Evolutionary conservation across 805 yeast species (phyloP), one percentile per base, ranked within the genome.

Genomic region (Metschnikowia continentalis): DNA sequence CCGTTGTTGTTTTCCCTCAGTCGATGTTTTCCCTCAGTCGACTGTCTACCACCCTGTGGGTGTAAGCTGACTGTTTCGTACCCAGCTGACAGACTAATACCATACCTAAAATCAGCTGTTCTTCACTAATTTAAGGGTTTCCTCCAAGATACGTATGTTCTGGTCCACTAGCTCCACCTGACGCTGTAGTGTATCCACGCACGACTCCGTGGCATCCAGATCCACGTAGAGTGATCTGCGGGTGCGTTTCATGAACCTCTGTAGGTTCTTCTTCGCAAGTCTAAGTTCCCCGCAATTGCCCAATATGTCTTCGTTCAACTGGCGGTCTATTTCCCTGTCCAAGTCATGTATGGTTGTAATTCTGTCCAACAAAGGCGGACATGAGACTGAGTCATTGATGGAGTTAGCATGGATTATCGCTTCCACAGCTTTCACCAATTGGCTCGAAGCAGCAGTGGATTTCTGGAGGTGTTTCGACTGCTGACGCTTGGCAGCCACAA

Each of bases 91-190:
- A 3, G 32, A 42, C 7, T 42, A 30, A 17, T 26, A n/a, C 17
- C 38, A 22, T n/a, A 5, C 4, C 38, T 6, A 10, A 10, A 22
- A 8, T 33, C 30, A 42, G 37, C 15, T 42, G 4, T 33, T 14
- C 40, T 58, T 55, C 13, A 67, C 53, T 13, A 61, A 42, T 42
- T 52, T 54, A 30, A 77, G 57, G 0, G 90, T 77, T 39, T 72
- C 67, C 61, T 90, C 96, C 41, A 90, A 65, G 1, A 88, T 81
- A 43, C 96, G 68, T 17, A 90, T 67, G 46, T 84, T 83, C 55
- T 85, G 86, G 65, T 90, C 96, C 2, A 88, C 61, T 14, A 77
- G 54, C 62, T 90, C 97, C 0, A 89, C 82, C 57, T 81, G 74
- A 40, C 51, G 52, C 52, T 63, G 60, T n/a, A 58, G 45, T 5